Evolutionary conservation across 2,329 filamentous ascomycete genomes (phyloP), one percentile per base, ranked within the genome.

Genomic region (Phyllosticta citriasiana): DNA sequence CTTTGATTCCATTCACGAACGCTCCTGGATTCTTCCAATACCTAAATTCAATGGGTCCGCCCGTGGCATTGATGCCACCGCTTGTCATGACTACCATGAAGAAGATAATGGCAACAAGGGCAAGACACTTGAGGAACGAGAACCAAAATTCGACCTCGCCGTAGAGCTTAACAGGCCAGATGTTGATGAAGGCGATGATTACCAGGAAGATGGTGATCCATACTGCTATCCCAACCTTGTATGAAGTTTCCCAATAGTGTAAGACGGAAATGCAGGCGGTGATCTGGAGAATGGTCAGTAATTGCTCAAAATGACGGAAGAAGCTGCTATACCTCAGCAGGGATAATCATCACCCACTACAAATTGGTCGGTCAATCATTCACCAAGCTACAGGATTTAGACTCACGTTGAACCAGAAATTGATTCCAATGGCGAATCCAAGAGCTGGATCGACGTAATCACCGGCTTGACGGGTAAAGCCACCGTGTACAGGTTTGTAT

Each of bases 151-250:
- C 78, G 0, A 78, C 73, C 65, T 80, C 78, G 30, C 77, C 65
- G 22, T 64, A 66, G 1, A 63, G 25, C 16, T 61, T 57, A 2
- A 67, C 66, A 2, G 64, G 64, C 22, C 59, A 62, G 35, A 57
- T 58, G 57, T 68, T 68, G 33, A 68, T 54, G 12, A 53, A 64
- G n/a, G 66, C 53, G 51, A 67, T 65, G 26, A 66, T 70, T 35
- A 80, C 26, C 25, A 84, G 74, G 57, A 85, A 78, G 35, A 86
- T 75, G 58, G 82, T 77, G 62, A 87, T 85, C 80, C 82, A 87
- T 2, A 85, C 79, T 2, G 77, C 82, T 4, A 81, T 72, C 24
- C 77, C 78, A 24, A 84, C 77, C 2, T 74, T 72, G 1, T 76
- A 74, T 9, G 64, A 57, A 19, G 8, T 35, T 26, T 62, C 60